Base-by-base conservation (phyloP, 148 eudicot species). In the Rhododendron williamsianum region DNA sequence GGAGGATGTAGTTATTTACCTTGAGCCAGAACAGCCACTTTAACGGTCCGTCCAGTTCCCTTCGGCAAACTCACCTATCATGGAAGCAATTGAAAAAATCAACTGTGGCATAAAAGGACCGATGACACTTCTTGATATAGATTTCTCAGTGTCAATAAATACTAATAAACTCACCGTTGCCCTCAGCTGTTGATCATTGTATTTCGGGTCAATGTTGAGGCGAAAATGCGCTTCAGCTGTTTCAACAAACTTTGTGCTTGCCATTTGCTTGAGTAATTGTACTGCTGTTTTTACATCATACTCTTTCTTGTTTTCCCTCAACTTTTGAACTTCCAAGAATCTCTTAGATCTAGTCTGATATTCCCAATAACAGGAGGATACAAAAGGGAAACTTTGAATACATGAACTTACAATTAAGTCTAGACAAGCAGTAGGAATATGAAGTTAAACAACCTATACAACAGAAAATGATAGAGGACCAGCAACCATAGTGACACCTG, bases 11-110 rank as follows among this genome's bases (percentile, higher is more conserved):
- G 65, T 89, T 0, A 6, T 58, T 58, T 58, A 95, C 99, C 99
- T 95, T 95, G 99, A 25, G 99, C 93, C 84, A 96, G 95, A 91
- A 96, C 99, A 51, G 99, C 99, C 84, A 95, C 94, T 89, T 92
- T 95, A 71, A 96, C 95, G 3, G 90, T 89, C 86, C 91, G 93
- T 86, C 98, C 99, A 81, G 97, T 93, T 76, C 98, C 98, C 91
- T 95, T 96, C 33, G 99, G 97, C 91, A 96, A 92, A 91, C 88
- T 95, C 86, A 96, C 99, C 99, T 96, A 87, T 77, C 81, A 54
- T 72, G 87, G 9, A 84, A 51, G 43, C 76, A 54, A 9, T 25
- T 45, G 51, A 25, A 82, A 1, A 23, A 16, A n/a, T 21, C 48
- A 58, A 43, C 27, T 81, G 16, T 21, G 12, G 71, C 49, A 77